phyloP scores from a whole-genome alignment of 306 rosid genomes.

The Mucuna pruriens region DNA sequence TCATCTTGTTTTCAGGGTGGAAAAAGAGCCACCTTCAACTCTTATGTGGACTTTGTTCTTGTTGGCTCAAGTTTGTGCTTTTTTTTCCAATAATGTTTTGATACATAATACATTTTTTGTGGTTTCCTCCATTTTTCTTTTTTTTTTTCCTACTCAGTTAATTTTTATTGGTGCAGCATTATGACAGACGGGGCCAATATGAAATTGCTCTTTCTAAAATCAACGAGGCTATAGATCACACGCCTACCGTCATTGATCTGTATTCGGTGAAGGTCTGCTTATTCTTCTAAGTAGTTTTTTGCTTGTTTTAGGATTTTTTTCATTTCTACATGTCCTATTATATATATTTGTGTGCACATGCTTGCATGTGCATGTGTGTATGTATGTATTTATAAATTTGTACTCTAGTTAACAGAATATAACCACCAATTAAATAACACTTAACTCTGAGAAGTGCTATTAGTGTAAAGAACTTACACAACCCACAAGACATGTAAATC shows the following conservation, averaged over 20 bases:
- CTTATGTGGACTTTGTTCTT: slow-evolving; percentile 92
- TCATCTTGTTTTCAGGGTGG: slow-evolving; percentile 64
- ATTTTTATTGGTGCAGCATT: slow-evolving; percentile 74
- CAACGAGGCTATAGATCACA: slow-evolving; percentile 87
- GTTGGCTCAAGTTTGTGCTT: slow-evolving; percentile 82
- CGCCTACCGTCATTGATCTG: slow-evolving; percentile 98
- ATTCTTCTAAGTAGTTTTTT: not conserved
- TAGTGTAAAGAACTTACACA: not conserved
- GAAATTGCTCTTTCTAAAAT: slow-evolving; percentile 84
- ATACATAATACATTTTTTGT: not conserved
- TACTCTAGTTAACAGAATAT: slow-evolving; percentile 4
- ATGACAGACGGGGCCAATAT: slow-evolving; percentile 85
- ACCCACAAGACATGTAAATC: not conserved
- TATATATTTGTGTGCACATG: not conserved
- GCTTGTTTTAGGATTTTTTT: slow-evolving; percentile 15
- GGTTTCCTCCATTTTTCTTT: not conserved
- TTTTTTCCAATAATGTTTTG: slow-evolving; percentile 7
- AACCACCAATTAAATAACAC: not conserved
- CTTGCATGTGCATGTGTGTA: not conserved
- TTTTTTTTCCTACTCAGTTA: not conserved
- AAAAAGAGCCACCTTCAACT: slow-evolving; percentile 95
- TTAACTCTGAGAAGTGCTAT: slow-evolving; percentile 7
- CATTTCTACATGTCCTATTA: slow-evolving; percentile 3
- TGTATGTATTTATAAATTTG: not conserved
- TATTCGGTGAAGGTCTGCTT: slow-evolving; percentile 85